Conservation (phyloP, 2,329 filamentous ascomycete genomes). For the Fusarium sp. region DNA sequence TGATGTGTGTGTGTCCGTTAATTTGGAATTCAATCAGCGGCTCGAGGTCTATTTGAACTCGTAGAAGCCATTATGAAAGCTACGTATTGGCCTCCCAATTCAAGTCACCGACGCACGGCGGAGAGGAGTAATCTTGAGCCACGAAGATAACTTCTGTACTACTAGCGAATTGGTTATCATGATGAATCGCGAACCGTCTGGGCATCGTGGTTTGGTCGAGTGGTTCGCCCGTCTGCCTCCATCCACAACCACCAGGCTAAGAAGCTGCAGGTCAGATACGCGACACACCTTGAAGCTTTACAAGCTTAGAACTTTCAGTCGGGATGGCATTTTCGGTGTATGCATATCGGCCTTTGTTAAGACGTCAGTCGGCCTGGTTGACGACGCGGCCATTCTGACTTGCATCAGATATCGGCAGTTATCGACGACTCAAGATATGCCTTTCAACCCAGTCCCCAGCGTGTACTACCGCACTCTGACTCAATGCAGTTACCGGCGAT, state of each 20-base stretch:
- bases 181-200: conserved; percentile 11
- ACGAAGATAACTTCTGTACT: conserved; percentile 9
- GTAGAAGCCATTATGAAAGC: background rate
- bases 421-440: background rate
- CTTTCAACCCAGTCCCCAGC: conserved; percentile 10
- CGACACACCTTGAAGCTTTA: background rate
- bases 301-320: conserved; percentile 3
- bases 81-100: conserved; percentile 3
- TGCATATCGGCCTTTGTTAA: conserved; percentile 5
- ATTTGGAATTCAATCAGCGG: conserved; percentile 9
- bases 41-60: conserved; percentile 30
- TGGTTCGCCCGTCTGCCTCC: conserved; percentile 29
- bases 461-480: conserved; percentile 15
- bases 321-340: background rate
- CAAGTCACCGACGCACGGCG: background rate
- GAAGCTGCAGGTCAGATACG: conserved; percentile 10
- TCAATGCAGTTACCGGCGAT: conserved; percentile 24
- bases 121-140: background rate
- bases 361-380: conserved; percentile 7
- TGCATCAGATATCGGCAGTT: conserved; percentile 9
- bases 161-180: conserved; percentile 14
- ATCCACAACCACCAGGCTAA: conserved; percentile 1
- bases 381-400: conserved; percentile 18
- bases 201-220: background rate
- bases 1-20: conserved; percentile 3